Conservation (phyloP, 2,329 filamentous ascomycete species). For the Nothopassalora personata region DNA sequence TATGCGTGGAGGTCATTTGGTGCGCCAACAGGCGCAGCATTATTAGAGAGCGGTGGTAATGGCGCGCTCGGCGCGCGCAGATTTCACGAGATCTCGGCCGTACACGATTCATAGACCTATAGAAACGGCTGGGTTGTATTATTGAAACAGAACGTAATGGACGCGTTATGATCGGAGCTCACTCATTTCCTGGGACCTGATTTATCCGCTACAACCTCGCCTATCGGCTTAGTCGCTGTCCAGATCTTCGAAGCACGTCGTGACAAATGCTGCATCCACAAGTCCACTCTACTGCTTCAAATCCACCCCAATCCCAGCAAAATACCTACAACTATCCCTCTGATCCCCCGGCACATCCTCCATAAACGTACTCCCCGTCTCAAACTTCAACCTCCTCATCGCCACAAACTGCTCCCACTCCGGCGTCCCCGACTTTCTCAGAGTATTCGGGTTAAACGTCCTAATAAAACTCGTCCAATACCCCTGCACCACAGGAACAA, state of each 20-base stretch:
- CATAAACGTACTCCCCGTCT: constrained; percentile 38
- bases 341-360: constrained; percentile 36
- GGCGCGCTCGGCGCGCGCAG: no score
- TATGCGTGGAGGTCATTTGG: no score
- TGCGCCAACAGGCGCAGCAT: no score
- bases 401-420: constrained; percentile 48
- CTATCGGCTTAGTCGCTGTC: neutral
- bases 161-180: no score
- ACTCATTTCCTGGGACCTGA: no score
- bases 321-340: constrained; percentile 45
- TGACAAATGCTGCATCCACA: neutral
- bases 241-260: neutral
- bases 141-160: no score
- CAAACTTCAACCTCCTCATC: constrained; percentile 34
- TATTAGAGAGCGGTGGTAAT: no score
- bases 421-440: constrained; percentile 43
- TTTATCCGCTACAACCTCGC: neutral
- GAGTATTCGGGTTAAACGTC: constrained; percentile 59
- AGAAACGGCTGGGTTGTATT: no score
- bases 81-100: no score
- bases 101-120: no score
- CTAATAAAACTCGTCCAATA: constrained; percentile 74
- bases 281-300: constrained; percentile 40
- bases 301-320: constrained; percentile 44
- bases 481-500: constrained; percentile 58